These are phyloP conservation scores for Sporothrix protearum DNA, from an alignment of 2,329 filamentous ascomycete species.

Conservation along the genomic window DNA sequence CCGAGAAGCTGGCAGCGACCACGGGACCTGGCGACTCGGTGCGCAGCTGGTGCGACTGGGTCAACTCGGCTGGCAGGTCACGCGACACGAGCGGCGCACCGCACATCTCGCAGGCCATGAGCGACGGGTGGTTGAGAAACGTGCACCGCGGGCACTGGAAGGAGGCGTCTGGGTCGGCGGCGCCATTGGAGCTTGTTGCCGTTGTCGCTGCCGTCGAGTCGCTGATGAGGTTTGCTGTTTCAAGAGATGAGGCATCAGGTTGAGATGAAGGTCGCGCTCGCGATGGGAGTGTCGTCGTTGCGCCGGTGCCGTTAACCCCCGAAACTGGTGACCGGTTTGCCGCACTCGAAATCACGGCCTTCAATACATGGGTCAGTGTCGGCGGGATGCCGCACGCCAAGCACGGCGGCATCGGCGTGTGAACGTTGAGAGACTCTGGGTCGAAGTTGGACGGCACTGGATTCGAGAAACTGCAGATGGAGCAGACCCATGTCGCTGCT, in stretches of 20 bases:
- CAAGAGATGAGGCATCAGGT: background rate
- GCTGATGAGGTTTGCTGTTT: background rate
- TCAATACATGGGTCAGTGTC: slow-evolving; percentile 73
- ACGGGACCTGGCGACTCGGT: slow-evolving; percentile 76
- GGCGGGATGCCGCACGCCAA: slow-evolving; percentile 93
- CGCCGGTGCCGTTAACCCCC: background rate
- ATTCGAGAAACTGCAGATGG: slow-evolving; percentile 94
- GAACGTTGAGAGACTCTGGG: slow-evolving; percentile 70
- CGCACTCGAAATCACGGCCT: slow-evolving; percentile 77
- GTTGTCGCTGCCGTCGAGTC: background rate
- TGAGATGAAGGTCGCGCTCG: slow-evolving; percentile 30
- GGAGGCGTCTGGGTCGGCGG: slow-evolving; percentile 39
- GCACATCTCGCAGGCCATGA: slow-evolving; percentile 86
- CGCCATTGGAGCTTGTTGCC: slow-evolving; percentile 14
- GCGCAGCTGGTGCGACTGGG: slow-evolving; percentile 44
- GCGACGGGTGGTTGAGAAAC: slow-evolving; percentile 85
- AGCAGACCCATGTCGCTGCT: slow-evolving; percentile 87
- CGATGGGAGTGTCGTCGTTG: slow-evolving; percentile 32
- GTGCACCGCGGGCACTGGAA: slow-evolving; percentile 83
- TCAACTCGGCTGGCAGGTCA: slow-evolving; percentile 41
- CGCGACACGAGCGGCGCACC: slow-evolving; percentile 67
- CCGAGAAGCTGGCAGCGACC: slow-evolving; percentile 41
- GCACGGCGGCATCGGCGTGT: slow-evolving; percentile 80
- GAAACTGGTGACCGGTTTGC: slow-evolving; percentile 52
- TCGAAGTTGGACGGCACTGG: slow-evolving; percentile 92